Conservation (phyloP, 2,329 filamentous ascomycete genomes). For the Elsinoe batatas region DNA sequence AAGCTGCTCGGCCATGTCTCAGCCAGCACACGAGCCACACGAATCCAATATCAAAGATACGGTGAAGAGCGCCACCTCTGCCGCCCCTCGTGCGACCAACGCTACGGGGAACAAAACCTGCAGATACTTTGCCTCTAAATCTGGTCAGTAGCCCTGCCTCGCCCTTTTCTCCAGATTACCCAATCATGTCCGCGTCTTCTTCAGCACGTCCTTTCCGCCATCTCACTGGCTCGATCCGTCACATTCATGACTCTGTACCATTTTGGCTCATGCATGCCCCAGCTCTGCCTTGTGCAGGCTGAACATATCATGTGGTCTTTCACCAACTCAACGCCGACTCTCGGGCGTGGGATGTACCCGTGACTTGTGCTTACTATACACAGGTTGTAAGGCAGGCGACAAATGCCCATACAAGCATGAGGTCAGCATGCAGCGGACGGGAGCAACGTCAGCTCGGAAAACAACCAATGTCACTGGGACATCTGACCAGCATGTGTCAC, state of each 20-base stretch:
- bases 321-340: neutral
- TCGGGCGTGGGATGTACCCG: neutral
- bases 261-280: neutral
- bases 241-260: constrained; percentile 10
- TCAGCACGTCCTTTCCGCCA: neutral
- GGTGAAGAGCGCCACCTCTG: neutral
- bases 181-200: neutral
- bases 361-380: neutral
- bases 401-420: constrained; percentile 44
- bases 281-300: neutral
- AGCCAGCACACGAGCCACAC: neutral
- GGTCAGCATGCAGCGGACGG: constrained; percentile 16
- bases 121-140: constrained; percentile 31
- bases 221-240: constrained; percentile 6
- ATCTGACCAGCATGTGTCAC: constrained; percentile 15
- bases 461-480: neutral
- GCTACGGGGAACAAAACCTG: constrained; percentile 22
- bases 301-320: neutral
- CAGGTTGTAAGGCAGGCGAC: constrained; percentile 44
- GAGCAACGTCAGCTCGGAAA: neutral
- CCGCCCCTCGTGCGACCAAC: constrained; percentile 3
- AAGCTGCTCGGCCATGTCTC: neutral
- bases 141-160: constrained; percentile 27
- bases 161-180: neutral
- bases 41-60: neutral